A percentile compares a stretch with the other conserved stretches of the same genome.
These are phyloP conservation scores for Phytopythium aichiense DNA, from an alignment of 352 stramenopile species.

Conservation along the genomic window DNA sequence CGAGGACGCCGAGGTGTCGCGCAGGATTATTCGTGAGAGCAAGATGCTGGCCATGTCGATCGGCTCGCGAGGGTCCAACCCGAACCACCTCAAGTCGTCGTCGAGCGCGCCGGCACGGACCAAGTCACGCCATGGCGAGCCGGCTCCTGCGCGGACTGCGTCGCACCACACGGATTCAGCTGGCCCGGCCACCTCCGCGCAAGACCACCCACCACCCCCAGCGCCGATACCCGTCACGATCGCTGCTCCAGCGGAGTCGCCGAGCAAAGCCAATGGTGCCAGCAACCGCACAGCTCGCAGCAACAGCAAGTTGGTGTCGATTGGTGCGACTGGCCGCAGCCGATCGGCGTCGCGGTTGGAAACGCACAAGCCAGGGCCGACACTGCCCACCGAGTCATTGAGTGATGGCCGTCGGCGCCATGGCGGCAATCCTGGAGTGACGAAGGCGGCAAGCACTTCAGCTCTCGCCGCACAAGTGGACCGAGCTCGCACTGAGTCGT, in stretches of 20 bases:
- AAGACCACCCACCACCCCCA: background rate
- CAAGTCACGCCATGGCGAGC: background rate
- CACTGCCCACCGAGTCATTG: background rate
- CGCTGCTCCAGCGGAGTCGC: background rate
- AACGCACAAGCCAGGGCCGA: background rate
- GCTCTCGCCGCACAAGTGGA: conserved; percentile 20
- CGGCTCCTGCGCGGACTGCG: background rate
- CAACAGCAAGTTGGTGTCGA: conserved; percentile 2
- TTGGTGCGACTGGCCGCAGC: background rate
- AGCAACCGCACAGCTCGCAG: background rate
- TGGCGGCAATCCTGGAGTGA: background rate
- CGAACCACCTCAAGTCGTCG: background rate
- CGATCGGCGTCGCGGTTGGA: conserved; percentile 6
- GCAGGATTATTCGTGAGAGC: conserved; percentile 55
- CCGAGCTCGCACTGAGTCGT: conserved; percentile 13
- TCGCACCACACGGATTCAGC: background rate
- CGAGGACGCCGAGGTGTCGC: conserved; percentile 28
- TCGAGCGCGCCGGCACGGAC: background rate
- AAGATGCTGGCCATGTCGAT: conserved; percentile 62
- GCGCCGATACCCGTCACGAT: background rate
- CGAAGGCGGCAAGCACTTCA: conserved; percentile 24
- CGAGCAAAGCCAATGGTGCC: background rate
- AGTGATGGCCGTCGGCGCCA: background rate
- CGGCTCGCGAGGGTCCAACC: background rate
- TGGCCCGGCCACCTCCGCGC: background rate